phyloP scores from a whole-genome alignment of 1,139 yeast species.

The Lodderomyces pseudojiufengensis region DNA sequence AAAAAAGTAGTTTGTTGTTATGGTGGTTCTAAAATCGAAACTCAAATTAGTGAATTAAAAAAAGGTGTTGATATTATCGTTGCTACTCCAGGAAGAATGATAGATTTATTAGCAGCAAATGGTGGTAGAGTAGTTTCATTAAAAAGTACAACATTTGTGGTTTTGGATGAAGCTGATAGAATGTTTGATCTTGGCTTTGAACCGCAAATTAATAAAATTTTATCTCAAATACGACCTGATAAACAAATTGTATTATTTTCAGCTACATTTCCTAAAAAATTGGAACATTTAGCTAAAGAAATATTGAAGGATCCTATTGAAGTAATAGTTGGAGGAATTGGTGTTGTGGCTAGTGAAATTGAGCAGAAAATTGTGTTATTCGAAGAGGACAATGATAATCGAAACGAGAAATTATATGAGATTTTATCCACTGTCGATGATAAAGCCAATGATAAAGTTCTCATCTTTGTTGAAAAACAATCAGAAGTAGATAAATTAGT shows the following conservation, averaged over 20 bases:
- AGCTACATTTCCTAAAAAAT: slow-evolving; percentile 85
- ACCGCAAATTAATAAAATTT: slow-evolving; percentile 86
- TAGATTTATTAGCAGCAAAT: slow-evolving; percentile 83
- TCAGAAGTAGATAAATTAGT: slow-evolving; percentile 71
- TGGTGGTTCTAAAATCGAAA: slow-evolving; percentile 88
- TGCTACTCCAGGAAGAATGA: slow-evolving; percentile 94
- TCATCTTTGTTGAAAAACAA: slow-evolving; percentile 87
- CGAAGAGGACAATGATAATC: slow-evolving; percentile 32
- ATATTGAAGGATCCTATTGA: slow-evolving; percentile 64
- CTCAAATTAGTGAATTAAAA: slow-evolving; percentile 76
- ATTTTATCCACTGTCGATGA: slow-evolving; percentile 23
- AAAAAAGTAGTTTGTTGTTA: slow-evolving; percentile 70
- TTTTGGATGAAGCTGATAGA: slow-evolving; percentile 94
- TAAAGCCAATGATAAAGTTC: slow-evolving; percentile 44
- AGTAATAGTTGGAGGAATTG: slow-evolving; percentile 77
- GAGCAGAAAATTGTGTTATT: slow-evolving; percentile 67
- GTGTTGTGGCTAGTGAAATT: slow-evolving; percentile 80
- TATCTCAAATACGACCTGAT: slow-evolving; percentile 78
- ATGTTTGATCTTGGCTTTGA: slow-evolving; percentile 98
- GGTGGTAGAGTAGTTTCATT: slow-evolving; percentile 74
- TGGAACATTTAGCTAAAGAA: slow-evolving; percentile 71
- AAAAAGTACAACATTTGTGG: slow-evolving; percentile 70
- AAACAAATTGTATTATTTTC: slow-evolving; percentile 90
- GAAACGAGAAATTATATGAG: slow-evolving; percentile 45
- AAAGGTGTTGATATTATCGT: slow-evolving; percentile 79